Base-by-base conservation (phyloP, 2,329 filamentous ascomycete genomes). In the Penicillium crustosum region DNA sequence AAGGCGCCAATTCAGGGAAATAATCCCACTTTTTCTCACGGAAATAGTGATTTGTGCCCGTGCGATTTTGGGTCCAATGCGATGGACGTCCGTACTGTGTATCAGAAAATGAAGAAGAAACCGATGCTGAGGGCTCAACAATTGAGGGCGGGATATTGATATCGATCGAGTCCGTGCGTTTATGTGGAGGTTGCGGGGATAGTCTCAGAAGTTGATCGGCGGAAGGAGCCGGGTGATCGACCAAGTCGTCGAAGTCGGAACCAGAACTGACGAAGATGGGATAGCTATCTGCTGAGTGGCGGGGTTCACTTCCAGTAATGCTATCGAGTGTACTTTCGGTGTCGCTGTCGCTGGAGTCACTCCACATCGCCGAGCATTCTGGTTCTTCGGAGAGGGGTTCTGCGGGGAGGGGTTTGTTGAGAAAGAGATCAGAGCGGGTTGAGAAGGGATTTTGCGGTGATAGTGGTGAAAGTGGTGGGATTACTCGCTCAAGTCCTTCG, bases 1-100 rank as follows among this genome's bases (percentile, higher is more conserved):
- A 68, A 3, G 71, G 70, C 0, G 69, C 74, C 33, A 76, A 49
- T 57, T 76, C 74, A 1, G 74, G 74, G 57, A 76, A 76, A 60
- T 75, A 74, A 59, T 76, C 73, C 72, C 71, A 76, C 58, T 75
- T 76, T 63, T 76, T 76, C 45, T 76, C 73, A 7, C 73, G 68
- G 45, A 76, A 76, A 45, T 75, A 76, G 59, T 73, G 72, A 54
- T 70, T 73, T 5, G 68, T 63, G 21, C 68, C 70, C 3, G 60
- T 55, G 6, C 64, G 64, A 8, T 51, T 64, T 27, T 62, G 59
- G 10, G 51, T 54, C 67, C 69, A 69, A 12, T 62, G 58, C 0
- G 63, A 55, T 3, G 65, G 63, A 2, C 60, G 65, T 4, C 63
- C 65, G 51, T 70, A 70, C 13, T 62, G 65, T 19, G 70, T 67